Evolutionary conservation across 2,329 filamentous ascomycete genomes (phyloP), one percentile per base, ranked within the genome.

Genomic region (Trichoderma polysporum): DNA sequence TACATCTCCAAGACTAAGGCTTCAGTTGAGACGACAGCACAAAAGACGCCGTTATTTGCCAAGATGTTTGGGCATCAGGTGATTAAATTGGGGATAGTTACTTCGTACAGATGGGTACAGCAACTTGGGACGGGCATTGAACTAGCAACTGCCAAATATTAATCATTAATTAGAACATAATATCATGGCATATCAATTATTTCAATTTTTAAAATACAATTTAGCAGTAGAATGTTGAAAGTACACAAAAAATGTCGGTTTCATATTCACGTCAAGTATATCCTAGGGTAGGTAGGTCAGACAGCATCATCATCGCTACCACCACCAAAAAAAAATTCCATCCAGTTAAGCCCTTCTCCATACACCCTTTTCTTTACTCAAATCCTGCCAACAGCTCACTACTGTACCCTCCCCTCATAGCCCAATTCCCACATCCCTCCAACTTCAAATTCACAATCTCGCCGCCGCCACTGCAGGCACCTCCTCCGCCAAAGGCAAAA

Each of bases 401-500:
- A 6, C 19, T n/a, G 27, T 22, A 57, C 41, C n/a, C 17, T 22
- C n/a, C 49, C 49, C 27, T 25, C 49, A 39, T 39, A 27, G 31
- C 33, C 19, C 12, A 15, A n/a, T 22, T 35, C 15, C 19, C 57
- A 31, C 27, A 19, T 17, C 45, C 22, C 25, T 52, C 56, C 25
- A 19, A 29, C n/a, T 19, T 27, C 13, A 39, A 6, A 41, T 25
- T n/a, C 41, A 57, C 53, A 33, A 29, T 19, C 61, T 68, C 59
- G 60, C 73, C 71, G 72, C 74, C 19, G 76, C 89, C 49, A 45
- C n/a, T n/a, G 87, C 89, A 8, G 82, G 71, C 6, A 97, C 92
- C 81, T 97, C 94, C 73, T 95, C 87, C 49, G 90, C 90, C 73
- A 91, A 80, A 4, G 86, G 86, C 79, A 97, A 74, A 69, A 99